A percentile compares a stretch with the other conserved stretches of the same genome.
Evolutionary conservation across 495 filamentous ascomycete species (phyloP).

Genomic region (Penicillium steckii): DNA sequence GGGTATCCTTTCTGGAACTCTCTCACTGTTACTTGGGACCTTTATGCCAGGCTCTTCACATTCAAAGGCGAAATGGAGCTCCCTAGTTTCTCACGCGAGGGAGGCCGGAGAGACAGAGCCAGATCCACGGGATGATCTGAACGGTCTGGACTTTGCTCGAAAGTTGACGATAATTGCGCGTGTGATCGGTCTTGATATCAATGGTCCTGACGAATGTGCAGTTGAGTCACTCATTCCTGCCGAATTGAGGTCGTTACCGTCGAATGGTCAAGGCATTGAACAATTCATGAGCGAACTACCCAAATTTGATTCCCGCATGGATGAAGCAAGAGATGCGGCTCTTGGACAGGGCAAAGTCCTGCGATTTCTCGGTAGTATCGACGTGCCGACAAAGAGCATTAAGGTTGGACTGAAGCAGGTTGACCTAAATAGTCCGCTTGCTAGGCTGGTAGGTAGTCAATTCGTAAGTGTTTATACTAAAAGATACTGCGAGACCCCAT

Average conservation of each 20-base stretch:
- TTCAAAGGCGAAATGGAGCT: slow-evolving; percentile 66
- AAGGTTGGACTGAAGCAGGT: slow-evolving; percentile 85
- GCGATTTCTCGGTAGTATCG: slow-evolving; percentile 83
- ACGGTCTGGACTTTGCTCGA: slow-evolving; percentile 89
- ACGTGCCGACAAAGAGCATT: slow-evolving; percentile 67
- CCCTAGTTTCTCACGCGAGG: slow-evolving; percentile 81
- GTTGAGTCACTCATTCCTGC: slow-evolving; percentile 84
- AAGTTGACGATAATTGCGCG: slow-evolving; percentile 93
- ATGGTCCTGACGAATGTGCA: slow-evolving; percentile 74
- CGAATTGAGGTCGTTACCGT: slow-evolving; percentile 65
- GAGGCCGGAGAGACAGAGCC: slow-evolving; percentile 93
- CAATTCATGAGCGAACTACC: slow-evolving; percentile 74
- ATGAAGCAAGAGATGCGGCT: slow-evolving; percentile 68
- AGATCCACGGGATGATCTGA: slow-evolving; percentile 90
- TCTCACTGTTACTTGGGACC: slow-evolving; percentile 49
- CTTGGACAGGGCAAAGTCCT: slow-evolving; percentile 79
- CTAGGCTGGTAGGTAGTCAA: slow-evolving; percentile 88
- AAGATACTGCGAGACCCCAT: slow-evolving; percentile 77
- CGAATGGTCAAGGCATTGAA: slow-evolving; percentile 51
- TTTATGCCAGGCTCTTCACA: slow-evolving; percentile 52
- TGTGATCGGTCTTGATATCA: slow-evolving; percentile 70
- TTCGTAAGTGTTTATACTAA: slow-evolving; percentile 96
- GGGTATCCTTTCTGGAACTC: slow-evolving; percentile 92
- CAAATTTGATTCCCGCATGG: slow-evolving; percentile 77
- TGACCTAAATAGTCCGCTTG: slow-evolving; percentile 75